Evolutionary conservation across 352 stramenopile species (phyloP).

Genomic region (Globisporangium rhizosaccharum): DNA sequence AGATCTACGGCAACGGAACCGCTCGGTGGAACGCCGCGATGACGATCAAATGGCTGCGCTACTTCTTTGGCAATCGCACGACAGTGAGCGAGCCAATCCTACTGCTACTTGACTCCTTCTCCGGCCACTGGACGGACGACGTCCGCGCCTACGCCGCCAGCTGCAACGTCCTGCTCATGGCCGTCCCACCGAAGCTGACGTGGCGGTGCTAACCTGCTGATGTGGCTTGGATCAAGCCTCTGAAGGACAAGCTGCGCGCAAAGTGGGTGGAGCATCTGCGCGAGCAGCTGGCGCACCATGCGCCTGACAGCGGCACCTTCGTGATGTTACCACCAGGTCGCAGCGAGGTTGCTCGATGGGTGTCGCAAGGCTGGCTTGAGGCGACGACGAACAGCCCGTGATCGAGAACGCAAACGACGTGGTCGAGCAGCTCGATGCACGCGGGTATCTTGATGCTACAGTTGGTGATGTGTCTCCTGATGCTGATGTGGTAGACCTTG

Average conservation of each 20-base stretch:
- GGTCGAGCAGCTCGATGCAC: not conserved
- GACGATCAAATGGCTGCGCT: slow-evolving; percentile 14
- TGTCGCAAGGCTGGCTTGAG: slow-evolving; percentile 2
- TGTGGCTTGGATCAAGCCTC: slow-evolving; percentile 18
- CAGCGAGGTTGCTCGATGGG: not conserved
- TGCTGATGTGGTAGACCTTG: no score
- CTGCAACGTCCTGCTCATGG: slow-evolving; percentile 21
- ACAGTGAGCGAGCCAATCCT: slow-evolving; percentile 12
- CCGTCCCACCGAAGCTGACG: slow-evolving; percentile 14
- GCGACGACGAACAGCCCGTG: no score
- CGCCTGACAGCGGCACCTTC: not conserved
- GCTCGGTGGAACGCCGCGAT: slow-evolving; percentile 22
- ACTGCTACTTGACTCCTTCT: slow-evolving; percentile 25
- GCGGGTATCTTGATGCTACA: not conserved
- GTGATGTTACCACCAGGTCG: slow-evolving; percentile 2
- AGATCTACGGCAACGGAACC: slow-evolving; percentile 19
- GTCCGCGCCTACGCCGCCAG: slow-evolving; percentile 15
- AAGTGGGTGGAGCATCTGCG: not conserved
- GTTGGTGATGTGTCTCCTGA: not conserved
- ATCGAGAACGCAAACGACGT: not conserved
- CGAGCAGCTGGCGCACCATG: not conserved
- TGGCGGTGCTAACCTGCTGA: slow-evolving; percentile 20
- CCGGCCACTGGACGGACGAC: slow-evolving; percentile 22
- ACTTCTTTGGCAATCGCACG: slow-evolving; percentile 15
- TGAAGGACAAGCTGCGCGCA: slow-evolving; percentile 5